Evolutionary conservation across 768 basidiomycete genomes (phyloP), one percentile per base, ranked within the genome.

Genomic region (Grammothele lineata): DNA sequence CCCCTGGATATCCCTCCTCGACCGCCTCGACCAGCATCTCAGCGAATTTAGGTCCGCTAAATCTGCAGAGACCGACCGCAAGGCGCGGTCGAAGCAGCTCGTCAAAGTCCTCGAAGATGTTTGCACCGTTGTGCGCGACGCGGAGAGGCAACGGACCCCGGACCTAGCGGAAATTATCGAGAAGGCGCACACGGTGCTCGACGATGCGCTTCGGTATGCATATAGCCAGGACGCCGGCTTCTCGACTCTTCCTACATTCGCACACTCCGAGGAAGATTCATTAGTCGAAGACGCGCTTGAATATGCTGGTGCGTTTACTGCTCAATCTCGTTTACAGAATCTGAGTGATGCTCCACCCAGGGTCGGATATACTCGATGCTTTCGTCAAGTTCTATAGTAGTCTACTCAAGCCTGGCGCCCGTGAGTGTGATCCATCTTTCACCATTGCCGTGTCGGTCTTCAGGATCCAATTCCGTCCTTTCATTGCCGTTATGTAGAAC

Each of bases 241-340:
- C 26, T 45, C 24, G 11, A 26, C 51, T 11, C 27, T 53, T 15
- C 34, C 34, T 10, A 37, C 47, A 9, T 53, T 53, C 24, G 52
- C 51, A 2, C 55, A 53, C 24, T 51, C 52, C 3, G 50, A 52
- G 0, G 51, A 53, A 9, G 51, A 51, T 27, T 47, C 54, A 3
- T 45, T 51, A 34, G 51, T 56, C 5, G 45, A 52, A 41, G 54
- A 52, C 14, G 32, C 43, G 5, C 38, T 43, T 36, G 48, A 52
- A 34, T 37, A 42, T 15, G 47, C 46, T 19, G 50, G 48, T 52
- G 32, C 21, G 47, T 19, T 10, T 27, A 19, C 8, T 21, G 5
- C 17, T 3, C 8, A 7, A 7, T 14, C 8, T 7, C 7, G 8
- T 7, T 30, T 30, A 14, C 27, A 7, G 14, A 30, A 7, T 14